These are phyloP conservation scores for Echites panduratus DNA, from an alignment of 257 asterid species.

Conservation along the genomic window DNA sequence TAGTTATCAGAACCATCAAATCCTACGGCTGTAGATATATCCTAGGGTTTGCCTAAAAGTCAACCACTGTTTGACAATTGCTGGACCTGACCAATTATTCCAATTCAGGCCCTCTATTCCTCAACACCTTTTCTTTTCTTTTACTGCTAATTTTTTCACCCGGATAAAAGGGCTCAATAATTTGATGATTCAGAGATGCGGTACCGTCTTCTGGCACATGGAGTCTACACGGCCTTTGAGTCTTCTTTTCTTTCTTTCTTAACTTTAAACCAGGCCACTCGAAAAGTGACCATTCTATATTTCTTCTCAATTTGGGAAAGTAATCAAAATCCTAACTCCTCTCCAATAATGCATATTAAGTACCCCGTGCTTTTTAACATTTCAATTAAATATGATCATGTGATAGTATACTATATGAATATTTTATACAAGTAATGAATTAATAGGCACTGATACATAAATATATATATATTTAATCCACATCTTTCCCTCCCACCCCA, in stretches of 20 bases:
- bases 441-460: too few species aligned
- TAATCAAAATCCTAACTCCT: not conserved
- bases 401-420: too few species aligned
- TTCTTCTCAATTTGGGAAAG: slow-evolving; percentile 6
- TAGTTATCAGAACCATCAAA: not conserved
- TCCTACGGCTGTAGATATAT: not conserved
- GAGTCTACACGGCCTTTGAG: not conserved
- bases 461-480: too few species aligned
- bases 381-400: too few species aligned
- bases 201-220: too few species aligned
- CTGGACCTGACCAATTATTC: not conserved
- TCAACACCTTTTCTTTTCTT: too few species aligned
- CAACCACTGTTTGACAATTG: not conserved
- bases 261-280: not conserved
- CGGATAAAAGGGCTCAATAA: not conserved
- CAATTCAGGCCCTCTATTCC: too few species aligned
- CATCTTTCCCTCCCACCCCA: too few species aligned
- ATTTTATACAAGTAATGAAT: too few species aligned
- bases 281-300: not conserved
- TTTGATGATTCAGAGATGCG: not conserved
- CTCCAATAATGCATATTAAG: not conserved
- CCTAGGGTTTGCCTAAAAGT: not conserved
- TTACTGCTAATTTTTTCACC: not conserved
- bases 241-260: not conserved
- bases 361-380: too few species aligned